Evolutionary conservation across 2,329 filamentous ascomycete genomes (phyloP).

Genomic region (Xylariales sp.): DNA sequence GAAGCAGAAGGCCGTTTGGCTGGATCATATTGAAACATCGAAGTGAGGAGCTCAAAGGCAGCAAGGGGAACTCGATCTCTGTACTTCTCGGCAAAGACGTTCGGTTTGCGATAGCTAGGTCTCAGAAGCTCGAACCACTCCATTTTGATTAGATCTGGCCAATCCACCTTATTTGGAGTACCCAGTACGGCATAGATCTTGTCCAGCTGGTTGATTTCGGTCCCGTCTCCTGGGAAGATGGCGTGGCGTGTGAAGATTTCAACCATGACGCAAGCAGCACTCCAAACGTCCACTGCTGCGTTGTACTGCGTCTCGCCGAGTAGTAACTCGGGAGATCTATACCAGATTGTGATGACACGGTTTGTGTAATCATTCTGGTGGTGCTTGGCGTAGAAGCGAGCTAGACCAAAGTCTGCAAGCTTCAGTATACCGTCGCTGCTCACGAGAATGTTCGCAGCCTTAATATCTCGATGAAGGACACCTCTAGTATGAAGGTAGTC

Average conservation of each 20-base stretch:
- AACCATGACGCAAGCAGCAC: conserved; percentile 90
- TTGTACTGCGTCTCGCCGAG: conserved; percentile 88
- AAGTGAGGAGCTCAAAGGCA: conserved; percentile 74
- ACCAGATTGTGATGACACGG: conserved; percentile 98
- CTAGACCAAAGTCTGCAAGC: conserved; percentile 91
- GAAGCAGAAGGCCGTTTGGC: conserved; percentile 75
- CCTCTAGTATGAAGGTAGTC: conserved; percentile 90
- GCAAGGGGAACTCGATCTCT: conserved; percentile 69
- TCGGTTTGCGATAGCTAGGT: conserved; percentile 67
- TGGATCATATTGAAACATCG: conserved; percentile 90
- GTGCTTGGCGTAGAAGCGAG: conserved; percentile 91
- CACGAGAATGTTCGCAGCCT: conserved; percentile 94
- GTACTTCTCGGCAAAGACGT: conserved; percentile 80
- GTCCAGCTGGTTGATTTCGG: conserved; percentile 92
- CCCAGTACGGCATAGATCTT: conserved; percentile 94
- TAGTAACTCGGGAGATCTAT: conserved; percentile 83
- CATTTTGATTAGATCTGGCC: conserved; percentile 89
- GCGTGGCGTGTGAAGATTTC: conserved; percentile 93
- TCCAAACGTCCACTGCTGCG: conserved; percentile 91
- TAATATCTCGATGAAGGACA: conserved; percentile 96
- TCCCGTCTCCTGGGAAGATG: conserved; percentile 91
- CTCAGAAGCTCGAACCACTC: conserved; percentile 94
- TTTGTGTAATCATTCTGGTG: conserved; percentile 95
- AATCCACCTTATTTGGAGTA: conserved; percentile 77
- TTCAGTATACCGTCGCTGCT: conserved; percentile 86